A percentile compares a stretch with the other conserved stretches of the same genome.
Conservation (phyloP, 805 yeast species). For the Diddensiella caesifluorescens region DNA sequence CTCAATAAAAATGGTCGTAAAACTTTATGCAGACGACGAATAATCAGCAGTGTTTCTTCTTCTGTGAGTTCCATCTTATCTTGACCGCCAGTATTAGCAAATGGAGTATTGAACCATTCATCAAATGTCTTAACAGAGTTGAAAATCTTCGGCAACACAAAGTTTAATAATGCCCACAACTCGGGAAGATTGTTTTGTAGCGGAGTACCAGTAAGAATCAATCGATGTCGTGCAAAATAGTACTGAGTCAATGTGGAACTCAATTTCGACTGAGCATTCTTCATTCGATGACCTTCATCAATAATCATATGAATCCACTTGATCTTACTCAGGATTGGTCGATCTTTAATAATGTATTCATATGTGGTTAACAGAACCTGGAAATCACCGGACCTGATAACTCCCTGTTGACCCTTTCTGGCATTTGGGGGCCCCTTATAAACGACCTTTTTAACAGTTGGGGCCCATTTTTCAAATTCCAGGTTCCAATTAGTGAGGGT, state of each 20-base stretch:
- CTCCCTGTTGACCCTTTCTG: constrained; percentile 69
- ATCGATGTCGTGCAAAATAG: constrained; percentile 79
- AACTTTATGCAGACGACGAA: constrained; percentile 93
- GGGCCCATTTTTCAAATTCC: constrained; percentile 98
- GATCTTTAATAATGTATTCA: constrained; percentile 90
- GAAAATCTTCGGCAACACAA: constrained; percentile 92
- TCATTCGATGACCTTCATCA: constrained; percentile 98
- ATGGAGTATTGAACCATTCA: constrained; percentile 98
- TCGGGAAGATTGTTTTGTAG: constrained; percentile 93
- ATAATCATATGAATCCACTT: constrained; percentile 97
- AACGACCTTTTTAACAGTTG: constrained; percentile 69
- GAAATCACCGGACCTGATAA: constrained; percentile 72
- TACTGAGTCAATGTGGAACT: constrained; percentile 76
- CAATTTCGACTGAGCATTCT: constrained; percentile 82
- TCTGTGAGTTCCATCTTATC: constrained; percentile 91
- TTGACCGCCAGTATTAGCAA: constrained; percentile 94
- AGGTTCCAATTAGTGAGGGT: constrained; percentile 93
- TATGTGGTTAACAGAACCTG: constrained; percentile 88
- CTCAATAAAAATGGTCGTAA: constrained; percentile 89
- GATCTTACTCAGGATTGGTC: constrained; percentile 68
- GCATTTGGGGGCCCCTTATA: constrained; percentile 91
- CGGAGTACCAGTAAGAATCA: constrained; percentile 96
- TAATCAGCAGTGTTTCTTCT: constrained; percentile 91
- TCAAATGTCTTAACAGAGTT: constrained; percentile 95
- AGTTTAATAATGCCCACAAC: constrained; percentile 91